Conservation (phyloP, 352 stramenopile genomes). For the Globisporangium radiosum region DNA sequence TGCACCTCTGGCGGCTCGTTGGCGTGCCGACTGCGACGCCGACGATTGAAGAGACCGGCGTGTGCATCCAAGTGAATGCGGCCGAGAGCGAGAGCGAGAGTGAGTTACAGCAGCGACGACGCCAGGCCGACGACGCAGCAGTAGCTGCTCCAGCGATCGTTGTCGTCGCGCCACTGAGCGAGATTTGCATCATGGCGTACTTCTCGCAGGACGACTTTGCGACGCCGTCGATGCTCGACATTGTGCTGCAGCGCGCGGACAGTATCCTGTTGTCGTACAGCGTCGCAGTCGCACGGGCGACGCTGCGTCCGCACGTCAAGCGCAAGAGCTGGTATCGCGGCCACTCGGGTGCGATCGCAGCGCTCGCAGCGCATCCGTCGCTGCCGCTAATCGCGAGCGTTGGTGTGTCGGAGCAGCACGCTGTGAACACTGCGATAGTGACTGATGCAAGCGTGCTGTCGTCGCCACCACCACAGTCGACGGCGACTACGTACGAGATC, state of each 20-base stretch:
- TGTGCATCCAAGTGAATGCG: conserved; percentile 68
- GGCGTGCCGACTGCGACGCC: conserved; percentile 25
- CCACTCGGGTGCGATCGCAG: conserved; percentile 59
- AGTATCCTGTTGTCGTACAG: conserved; percentile 75
- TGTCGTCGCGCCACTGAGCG: conserved; percentile 27
- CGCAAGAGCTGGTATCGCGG: conserved; percentile 80
- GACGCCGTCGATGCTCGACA: conserved; percentile 63
- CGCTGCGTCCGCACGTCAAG: conserved; percentile 36
- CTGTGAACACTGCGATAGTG: no score
- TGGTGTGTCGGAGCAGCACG: conserved; percentile 17
- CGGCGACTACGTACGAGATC: conserved; percentile 44
- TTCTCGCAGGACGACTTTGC: conserved; percentile 71
- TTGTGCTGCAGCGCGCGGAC: conserved; percentile 68
- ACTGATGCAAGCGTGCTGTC: no score
- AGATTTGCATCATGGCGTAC: conserved; percentile 76
- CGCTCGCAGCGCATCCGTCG: conserved; percentile 68
- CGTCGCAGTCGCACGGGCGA: conserved; percentile 33
- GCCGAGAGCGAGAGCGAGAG: conserved; percentile 21
- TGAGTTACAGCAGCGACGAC: neutral
- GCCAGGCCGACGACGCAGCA: neutral
- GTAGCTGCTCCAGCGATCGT: neutral
- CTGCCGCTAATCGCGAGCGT: conserved; percentile 70
- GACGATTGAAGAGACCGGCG: conserved; percentile 46
- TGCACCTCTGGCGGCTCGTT: conserved; percentile 61
- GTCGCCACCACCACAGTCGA: neutral